Base-by-base conservation (phyloP, 257 asterid genomes). In the Linderniella brevidens region DNA sequence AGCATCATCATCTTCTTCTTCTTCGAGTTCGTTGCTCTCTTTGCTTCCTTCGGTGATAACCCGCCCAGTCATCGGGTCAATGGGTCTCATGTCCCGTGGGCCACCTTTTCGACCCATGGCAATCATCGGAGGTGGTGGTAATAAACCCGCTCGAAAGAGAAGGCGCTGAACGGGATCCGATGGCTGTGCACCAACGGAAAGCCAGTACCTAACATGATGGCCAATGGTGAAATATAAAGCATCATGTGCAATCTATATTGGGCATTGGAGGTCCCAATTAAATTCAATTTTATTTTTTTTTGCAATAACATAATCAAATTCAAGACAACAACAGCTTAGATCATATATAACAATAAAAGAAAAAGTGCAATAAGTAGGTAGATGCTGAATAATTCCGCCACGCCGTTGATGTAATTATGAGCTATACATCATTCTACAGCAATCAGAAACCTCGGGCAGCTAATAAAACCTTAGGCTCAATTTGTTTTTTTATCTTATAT, bases 51-150 rank as follows among this genome's bases (percentile, higher is more conserved):
- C 69, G 9, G 65, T 48, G 37, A 70, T 40, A 59, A 73, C 54
- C n/a, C 75, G 81, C 45, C 93, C 94, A 1, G 94, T 75, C 84
- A 79, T 71, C 3, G 92, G 93, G 70, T 85, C 75, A 56, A 90
- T 63, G 3, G 78, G 80, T 13, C 86, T 75, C 35, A 56, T 79
- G 64, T 90, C 92, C 19, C 88, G 75, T 48, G 81, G 88, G 0
- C 99, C 99, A 13, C 93, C 96, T 69, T 90, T 85, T 25, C 81
- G 76, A 58, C 86, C 94, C 94, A 85, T 75, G 50, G 93, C 96
- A 39, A 70, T 13, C 96, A 85, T 81, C 16, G 94, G 88, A 1
- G 93, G 99, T 12, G 94, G 94, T 15, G 93, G 99, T 50, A 90
- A 62, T 63, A 79, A 12, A 19, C 99, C 94, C 46, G 86, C 70